Evolutionary conservation across 805 yeast species (phyloP).

Genomic region (Lipomyces lipofer): DNA sequence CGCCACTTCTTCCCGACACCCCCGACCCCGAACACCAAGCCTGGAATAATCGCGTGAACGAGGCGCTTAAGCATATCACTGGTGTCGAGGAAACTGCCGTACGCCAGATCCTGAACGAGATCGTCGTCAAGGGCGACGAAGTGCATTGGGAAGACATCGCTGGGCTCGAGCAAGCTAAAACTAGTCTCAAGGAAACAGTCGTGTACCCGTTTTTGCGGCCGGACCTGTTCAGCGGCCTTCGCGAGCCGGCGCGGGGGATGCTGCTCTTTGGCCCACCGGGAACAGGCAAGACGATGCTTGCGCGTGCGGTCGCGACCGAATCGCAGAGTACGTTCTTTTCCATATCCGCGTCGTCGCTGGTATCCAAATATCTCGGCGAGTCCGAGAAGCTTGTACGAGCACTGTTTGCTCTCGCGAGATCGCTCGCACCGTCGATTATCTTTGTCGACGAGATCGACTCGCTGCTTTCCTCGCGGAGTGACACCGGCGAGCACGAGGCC

Average conservation of each 20-base stretch:
- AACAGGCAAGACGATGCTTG: slow-evolving; percentile 98
- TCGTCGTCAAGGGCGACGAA: slow-evolving; percentile 85
- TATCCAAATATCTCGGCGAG: slow-evolving; percentile 83
- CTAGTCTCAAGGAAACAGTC: slow-evolving; percentile 87
- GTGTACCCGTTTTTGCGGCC: slow-evolving; percentile 95
- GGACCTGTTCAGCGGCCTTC: slow-evolving; percentile 81
- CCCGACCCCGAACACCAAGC: slow-evolving; percentile 28
- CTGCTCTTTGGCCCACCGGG: slow-evolving; percentile 96
- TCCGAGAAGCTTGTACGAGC: slow-evolving; percentile 92
- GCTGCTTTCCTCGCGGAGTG: slow-evolving; percentile 75
- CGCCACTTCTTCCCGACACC: slow-evolving; percentile 20
- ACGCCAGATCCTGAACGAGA: slow-evolving; percentile 80
- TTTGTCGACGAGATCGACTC: slow-evolving; percentile 97
- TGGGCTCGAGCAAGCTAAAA: slow-evolving; percentile 85
- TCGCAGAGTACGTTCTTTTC: slow-evolving; percentile 90
- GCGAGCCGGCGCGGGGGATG: slow-evolving; percentile 98
- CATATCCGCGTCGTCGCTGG: slow-evolving; percentile 84
- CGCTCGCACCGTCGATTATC: slow-evolving; percentile 86
- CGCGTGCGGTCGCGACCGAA: slow-evolving; percentile 95
- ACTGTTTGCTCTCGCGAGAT: slow-evolving; percentile 77
- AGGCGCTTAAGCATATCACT: slow-evolving; percentile 40
- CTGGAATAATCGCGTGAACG: slow-evolving; percentile 27
- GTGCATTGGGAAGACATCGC: slow-evolving; percentile 95
- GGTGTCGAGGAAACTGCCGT: slow-evolving; percentile 84
- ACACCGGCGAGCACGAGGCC: slow-evolving; percentile 79